Evolutionary conservation across 2,329 filamentous ascomycete genomes (phyloP).

Genomic region (Aphanoascus verrucosus): DNA sequence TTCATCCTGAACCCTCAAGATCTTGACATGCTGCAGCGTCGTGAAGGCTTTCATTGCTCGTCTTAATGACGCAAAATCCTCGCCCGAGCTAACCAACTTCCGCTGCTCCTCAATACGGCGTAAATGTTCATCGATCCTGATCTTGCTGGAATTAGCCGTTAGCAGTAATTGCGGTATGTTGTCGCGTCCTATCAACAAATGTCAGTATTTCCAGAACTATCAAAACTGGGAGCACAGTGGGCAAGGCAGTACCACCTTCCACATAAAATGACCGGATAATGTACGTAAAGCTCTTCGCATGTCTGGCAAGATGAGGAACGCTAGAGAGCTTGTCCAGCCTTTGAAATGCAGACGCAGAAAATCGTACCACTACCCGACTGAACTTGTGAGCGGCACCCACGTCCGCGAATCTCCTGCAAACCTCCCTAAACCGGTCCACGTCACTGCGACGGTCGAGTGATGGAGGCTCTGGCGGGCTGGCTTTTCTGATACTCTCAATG

Average conservation of each 20-base stretch:
- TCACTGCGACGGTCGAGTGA: constrained; percentile 16
- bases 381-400: constrained; percentile 41
- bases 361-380: constrained; percentile 42
- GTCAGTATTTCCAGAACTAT: neutral
- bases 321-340: constrained; percentile 41
- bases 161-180: constrained; percentile 15
- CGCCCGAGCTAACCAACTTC: constrained; percentile 40
- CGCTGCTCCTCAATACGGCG: constrained; percentile 29
- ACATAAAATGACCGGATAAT: constrained; percentile 46
- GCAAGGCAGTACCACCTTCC: constrained; percentile 29
- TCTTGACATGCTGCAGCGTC: constrained; percentile 52
- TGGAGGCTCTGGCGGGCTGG: constrained; percentile 23
- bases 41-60: constrained; percentile 49
- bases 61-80: constrained; percentile 44
- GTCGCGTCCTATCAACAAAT: constrained; percentile 13
- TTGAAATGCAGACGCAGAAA: constrained; percentile 38
- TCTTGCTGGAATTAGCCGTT: constrained; percentile 16
- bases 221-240: neutral
- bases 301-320: constrained; percentile 37
- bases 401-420: constrained; percentile 39
- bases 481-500: constrained; percentile 45
- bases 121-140: constrained; percentile 20
- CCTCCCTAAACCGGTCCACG: constrained; percentile 32
- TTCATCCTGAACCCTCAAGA: constrained; percentile 51
- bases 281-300: constrained; percentile 46